Conservation (phyloP, 139 green algal species). For the Astrephomene gubernaculifera region DNA sequence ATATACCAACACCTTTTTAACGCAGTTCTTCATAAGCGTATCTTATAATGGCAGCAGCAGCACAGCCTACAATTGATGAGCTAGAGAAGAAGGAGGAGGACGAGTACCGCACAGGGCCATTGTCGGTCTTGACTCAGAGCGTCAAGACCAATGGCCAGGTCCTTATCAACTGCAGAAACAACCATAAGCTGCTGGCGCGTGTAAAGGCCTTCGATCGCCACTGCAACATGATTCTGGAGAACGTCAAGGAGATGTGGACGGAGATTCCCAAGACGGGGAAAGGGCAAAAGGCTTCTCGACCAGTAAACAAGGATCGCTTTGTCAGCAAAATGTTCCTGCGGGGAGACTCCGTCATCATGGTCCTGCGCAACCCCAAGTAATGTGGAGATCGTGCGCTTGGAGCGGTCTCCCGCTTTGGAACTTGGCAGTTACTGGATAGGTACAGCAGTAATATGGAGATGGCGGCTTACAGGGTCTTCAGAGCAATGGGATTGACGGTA, state of each 20-base stretch:
- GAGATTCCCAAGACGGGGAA: constrained; percentile 96
- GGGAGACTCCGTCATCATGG: constrained; percentile 97
- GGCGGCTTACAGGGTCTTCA: no score
- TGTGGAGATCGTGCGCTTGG: neutral
- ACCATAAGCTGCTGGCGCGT: constrained; percentile 96
- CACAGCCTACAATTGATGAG: constrained; percentile 81
- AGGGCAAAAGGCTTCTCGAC: constrained; percentile 87
- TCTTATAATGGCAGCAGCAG: neutral
- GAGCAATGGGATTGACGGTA: no score
- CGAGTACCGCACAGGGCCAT: constrained; percentile 91
- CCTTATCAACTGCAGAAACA: constrained; percentile 98
- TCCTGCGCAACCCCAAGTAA: constrained; percentile 95
- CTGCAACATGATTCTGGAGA: constrained; percentile 99
- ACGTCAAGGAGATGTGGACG: constrained; percentile 99
- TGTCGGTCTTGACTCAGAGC: constrained; percentile 94
- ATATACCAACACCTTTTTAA: no score
- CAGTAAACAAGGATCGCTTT: constrained; percentile 98
- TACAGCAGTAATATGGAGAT: no score
- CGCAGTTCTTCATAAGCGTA: no score
- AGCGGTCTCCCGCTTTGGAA: no score
- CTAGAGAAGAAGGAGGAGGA: constrained; percentile 93
- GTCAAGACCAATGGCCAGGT: constrained; percentile 98
- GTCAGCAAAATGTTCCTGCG: constrained; percentile 99
- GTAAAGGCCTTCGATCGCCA: constrained; percentile 99
- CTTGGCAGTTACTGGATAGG: no score